These are phyloP conservation scores for Agrocybe pediades DNA, from an alignment of 768 basidiomycete genomes.

Conservation along the genomic window DNA sequence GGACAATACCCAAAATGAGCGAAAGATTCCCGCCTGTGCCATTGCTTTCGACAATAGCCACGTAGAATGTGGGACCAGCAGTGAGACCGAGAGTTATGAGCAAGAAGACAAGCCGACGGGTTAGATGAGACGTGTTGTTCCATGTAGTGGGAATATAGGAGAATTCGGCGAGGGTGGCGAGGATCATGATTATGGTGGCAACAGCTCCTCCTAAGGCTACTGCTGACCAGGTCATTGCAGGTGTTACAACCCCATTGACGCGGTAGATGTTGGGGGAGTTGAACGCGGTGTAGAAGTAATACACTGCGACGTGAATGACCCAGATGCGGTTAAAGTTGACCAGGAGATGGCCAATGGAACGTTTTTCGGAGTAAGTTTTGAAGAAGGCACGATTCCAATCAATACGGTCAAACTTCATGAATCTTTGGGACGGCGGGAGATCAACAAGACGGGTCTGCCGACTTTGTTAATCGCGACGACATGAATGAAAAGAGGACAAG, in stretches of 20 bases:
- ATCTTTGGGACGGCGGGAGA: constrained; percentile 86
- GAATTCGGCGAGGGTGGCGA: constrained; percentile 92
- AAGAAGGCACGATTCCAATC: constrained; percentile 97
- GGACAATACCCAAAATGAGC: constrained; percentile 92
- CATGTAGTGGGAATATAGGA: constrained; percentile 98
- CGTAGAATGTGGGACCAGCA: constrained; percentile 91
- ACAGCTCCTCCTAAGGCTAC: constrained; percentile 94
- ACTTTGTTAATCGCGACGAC: constrained; percentile 4
- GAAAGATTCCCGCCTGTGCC: constrained; percentile 70
- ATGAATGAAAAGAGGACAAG: not conserved
- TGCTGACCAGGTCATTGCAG: constrained; percentile 91
- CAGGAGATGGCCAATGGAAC: constrained; percentile 93
- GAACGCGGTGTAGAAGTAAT: constrained; percentile 95
- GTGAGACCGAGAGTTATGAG: constrained; percentile 89
- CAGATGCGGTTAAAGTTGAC: constrained; percentile 99
- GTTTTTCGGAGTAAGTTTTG: constrained; percentile 99
- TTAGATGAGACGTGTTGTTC: constrained; percentile 97
- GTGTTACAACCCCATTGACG: constrained; percentile 52
- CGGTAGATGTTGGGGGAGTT: constrained; percentile 89
- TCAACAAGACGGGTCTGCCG: constrained; percentile 86
- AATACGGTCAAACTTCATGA: constrained; percentile 95
- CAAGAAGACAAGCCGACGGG: constrained; percentile 88
- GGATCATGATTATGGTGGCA: constrained; percentile 95
- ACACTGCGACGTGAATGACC: constrained; percentile 95
- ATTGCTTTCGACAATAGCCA: constrained; percentile 80